Evolutionary conservation across 2,329 filamentous ascomycete species (phyloP), one percentile per base, ranked within the genome.

Genomic region (Trichophyton rubrum): DNA sequence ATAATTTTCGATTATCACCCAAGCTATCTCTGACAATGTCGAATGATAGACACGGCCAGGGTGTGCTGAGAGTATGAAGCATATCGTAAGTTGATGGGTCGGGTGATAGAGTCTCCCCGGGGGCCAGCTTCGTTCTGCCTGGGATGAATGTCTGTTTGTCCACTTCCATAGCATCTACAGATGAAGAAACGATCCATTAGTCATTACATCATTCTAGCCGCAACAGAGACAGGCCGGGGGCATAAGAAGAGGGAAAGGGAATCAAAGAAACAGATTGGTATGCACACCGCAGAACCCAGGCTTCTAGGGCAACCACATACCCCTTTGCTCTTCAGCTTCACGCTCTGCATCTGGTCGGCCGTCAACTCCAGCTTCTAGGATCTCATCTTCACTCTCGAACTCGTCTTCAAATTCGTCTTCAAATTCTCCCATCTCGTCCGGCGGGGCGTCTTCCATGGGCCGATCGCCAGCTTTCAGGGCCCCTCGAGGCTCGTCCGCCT

Each of bases 31-130:
- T 86, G 64, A 99, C 76, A 62, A 99, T 87, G 72, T 97, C 93
- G 75, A 96, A 96, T 1, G 92, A 97, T 15, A 99, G 82, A 72
- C 93, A 99, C 2, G 93, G 93, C 93, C 93, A 99, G 0, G 90
- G 90, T 6, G 91, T 91, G 74, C 88, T 93, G 65, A 99, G 82
- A 63, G 85, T 90, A 79, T 99, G 93, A 62, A 99, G 84, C 90
- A 99, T 95, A 73, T 96, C 88, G 78, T 99, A 99, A 4, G 92
- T 92, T n/a, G 88, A 89, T 62, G 89, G 81, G 75, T 99, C 93
- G 13, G 93, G 92, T 2, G 90, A 85, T 61, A 99, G 82, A 3
- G 90, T 91, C 79, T 97, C 90, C 68, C 90, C 92, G 11, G 90
- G 86, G 65, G 90, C 89, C 64, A 97, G 82, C 77, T 93, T 92